Conservation (phyloP, 129 eudicot species). For the Chrysanthemum lavandulifolium region DNA sequence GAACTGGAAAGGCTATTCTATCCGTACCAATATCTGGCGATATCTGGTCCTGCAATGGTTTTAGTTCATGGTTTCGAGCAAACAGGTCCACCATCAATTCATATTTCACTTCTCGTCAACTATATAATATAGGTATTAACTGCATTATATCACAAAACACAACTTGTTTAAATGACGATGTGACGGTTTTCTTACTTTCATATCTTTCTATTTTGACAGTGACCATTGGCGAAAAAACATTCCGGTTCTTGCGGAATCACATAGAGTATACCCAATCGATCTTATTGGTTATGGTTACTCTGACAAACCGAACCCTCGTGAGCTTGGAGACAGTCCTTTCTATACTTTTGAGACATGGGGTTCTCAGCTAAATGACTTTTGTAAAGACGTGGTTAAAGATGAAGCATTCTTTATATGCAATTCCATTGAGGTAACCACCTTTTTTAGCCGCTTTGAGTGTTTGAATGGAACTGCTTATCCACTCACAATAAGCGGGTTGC, state of each 20-base stretch:
- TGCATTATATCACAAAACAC: conserved; percentile 27
- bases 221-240: conserved; percentile 97
- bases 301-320: conserved; percentile 92
- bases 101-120: conserved; percentile 60
- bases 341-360: conserved; percentile 98
- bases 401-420: conserved; percentile 94
- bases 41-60: conserved; percentile 80
- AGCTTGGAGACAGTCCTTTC: conserved; percentile 58
- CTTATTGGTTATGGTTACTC: conserved; percentile 97
- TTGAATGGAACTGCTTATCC: not conserved
- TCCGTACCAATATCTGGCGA: conserved; percentile 76
- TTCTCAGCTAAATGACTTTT: conserved; percentile 79
- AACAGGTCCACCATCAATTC: conserved; percentile 85
- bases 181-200: conserved; percentile 2
- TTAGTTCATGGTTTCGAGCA: conserved; percentile 95
- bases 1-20: conserved; percentile 96
- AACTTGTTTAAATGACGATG: not conserved
- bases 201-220: conserved; percentile 36
- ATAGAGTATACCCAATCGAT: conserved; percentile 83
- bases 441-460: too few species aligned
- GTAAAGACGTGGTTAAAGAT: conserved; percentile 62
- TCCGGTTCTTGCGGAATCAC: conserved; percentile 72
- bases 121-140: conserved; percentile 58
- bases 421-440: conserved; percentile 71
- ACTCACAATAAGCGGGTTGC: not conserved